Conservation (phyloP, 495 filamentous ascomycete species). For the Stereocaulon alpinum region DNA sequence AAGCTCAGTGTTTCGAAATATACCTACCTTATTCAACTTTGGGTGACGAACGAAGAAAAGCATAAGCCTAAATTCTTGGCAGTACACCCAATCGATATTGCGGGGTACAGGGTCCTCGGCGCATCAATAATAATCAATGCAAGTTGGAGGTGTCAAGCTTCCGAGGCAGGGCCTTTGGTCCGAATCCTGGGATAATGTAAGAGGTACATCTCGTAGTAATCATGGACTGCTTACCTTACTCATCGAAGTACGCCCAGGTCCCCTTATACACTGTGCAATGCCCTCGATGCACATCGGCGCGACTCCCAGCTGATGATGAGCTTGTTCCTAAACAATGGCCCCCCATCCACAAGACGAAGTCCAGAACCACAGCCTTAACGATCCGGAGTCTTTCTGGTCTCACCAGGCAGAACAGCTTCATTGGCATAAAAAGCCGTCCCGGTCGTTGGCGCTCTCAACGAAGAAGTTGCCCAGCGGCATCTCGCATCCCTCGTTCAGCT, state of each 20-base stretch:
- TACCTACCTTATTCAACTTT: too few relatives aligned
- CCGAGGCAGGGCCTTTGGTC: conserved; percentile 1
- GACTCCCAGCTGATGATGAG: neutral
- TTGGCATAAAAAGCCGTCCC: conserved; percentile 65
- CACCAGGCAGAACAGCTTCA: conserved; percentile 61
- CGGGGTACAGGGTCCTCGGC: neutral
- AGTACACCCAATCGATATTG: neutral
- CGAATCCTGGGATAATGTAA: neutral
- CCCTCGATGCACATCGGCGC: neutral
- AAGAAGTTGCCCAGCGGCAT: conserved; percentile 41
- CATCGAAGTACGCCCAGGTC: neutral
- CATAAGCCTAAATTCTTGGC: neutral
- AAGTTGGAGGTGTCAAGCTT: neutral
- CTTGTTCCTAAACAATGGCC: conserved; percentile 22
- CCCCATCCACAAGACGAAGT: conserved; percentile 36
- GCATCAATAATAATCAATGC: neutral
- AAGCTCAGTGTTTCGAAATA: neutral
- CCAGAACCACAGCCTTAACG: conserved; percentile 31
- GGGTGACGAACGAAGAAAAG: neutral
- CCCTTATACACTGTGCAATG: neutral
- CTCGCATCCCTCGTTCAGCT: conserved; percentile 58
- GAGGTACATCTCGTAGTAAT: neutral
- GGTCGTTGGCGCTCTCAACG: conserved; percentile 32
- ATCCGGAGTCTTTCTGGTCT: conserved; percentile 67
- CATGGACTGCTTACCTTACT: neutral